phyloP scores from a whole-genome alignment of 2,329 filamentous ascomycete species.

The Monosporascus sp. region DNA sequence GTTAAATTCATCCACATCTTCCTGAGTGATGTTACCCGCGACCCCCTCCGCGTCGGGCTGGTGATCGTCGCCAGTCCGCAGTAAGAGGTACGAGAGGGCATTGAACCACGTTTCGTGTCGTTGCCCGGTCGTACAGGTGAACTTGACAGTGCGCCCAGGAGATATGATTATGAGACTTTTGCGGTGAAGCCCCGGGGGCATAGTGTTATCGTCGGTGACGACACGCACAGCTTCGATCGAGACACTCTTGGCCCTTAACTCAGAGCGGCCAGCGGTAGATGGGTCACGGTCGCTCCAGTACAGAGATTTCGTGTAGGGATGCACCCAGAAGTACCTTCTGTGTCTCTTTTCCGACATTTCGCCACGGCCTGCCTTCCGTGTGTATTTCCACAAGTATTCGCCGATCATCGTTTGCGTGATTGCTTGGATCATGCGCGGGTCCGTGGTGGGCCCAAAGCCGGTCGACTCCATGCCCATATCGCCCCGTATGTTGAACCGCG shows the following conservation, averaged over 20 bases:
- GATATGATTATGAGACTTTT: conserved; percentile 91
- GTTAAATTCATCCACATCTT: conserved; percentile 77
- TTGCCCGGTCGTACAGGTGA: conserved; percentile 89
- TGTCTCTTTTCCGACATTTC: conserved; percentile 87
- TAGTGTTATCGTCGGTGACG: conserved; percentile 89
- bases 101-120: conserved; percentile 99
- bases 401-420: conserved; percentile 99
- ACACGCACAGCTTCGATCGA: conserved; percentile 90
- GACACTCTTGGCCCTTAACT: conserved; percentile 81
- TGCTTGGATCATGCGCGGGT: conserved; percentile 97
- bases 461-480: conserved; percentile 47
- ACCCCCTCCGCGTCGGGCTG: conserved; percentile 57
- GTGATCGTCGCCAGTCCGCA: conserved; percentile 66
- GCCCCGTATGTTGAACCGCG: conserved; percentile 74
- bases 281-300: conserved; percentile 97
- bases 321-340: conserved; percentile 97
- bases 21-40: conserved; percentile 51
- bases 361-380: conserved; percentile 83
- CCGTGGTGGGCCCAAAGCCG: conserved; percentile 67
- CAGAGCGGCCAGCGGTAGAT: conserved; percentile 66
- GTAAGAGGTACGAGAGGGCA: conserved; percentile 83
- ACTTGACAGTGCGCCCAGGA: conserved; percentile 83
- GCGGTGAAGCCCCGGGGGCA: conserved; percentile 87
- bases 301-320: conserved; percentile 90
- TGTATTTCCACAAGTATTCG: conserved; percentile 99